These are phyloP conservation scores for Hippophae tibetana DNA, from an alignment of 306 rosid genomes.

Conservation along the genomic window DNA sequence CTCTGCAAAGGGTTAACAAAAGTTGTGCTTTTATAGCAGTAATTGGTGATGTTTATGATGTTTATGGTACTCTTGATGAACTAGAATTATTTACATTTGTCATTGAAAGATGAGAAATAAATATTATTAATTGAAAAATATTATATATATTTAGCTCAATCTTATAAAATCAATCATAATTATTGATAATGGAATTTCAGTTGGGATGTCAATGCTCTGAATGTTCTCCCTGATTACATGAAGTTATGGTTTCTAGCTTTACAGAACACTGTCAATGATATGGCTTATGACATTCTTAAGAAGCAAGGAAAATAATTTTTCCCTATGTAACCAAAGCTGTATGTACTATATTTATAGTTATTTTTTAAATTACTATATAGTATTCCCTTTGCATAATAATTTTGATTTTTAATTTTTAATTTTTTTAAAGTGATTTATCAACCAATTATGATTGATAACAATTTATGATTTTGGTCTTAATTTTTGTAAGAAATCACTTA, in stretches of 20 bases:
- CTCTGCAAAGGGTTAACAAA: slow-evolving; percentile 41
- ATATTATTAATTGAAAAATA: not conserved
- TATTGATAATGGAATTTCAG: slow-evolving; percentile 12
- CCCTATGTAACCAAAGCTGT: slow-evolving; percentile 39
- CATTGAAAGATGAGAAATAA: slow-evolving; percentile 34
- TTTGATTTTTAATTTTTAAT: not conserved
- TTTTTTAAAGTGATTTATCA: not conserved
- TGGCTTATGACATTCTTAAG: slow-evolving; percentile 25
- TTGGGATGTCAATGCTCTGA: slow-evolving; percentile 36
- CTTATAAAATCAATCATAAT: not conserved
- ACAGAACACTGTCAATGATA: slow-evolving; percentile 45
- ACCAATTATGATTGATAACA: too few relatives aligned
- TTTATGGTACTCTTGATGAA: slow-evolving; percentile 46
- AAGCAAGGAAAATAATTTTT: slow-evolving; percentile 27
- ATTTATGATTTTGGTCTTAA: too few relatives aligned
- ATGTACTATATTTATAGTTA: too few relatives aligned
- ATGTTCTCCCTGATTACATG: slow-evolving; percentile 35
- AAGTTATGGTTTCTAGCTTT: slow-evolving; percentile 47
- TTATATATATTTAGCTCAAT: not conserved
- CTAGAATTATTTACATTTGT: slow-evolving; percentile 35
- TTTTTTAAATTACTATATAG: too few relatives aligned
- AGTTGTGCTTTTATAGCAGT: slow-evolving; percentile 28
- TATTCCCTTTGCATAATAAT: too few relatives aligned
- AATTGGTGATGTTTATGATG: slow-evolving; percentile 49
- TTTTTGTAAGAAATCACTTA: too few relatives aligned